These are phyloP conservation scores for Quercus aquifolioides DNA, from an alignment of 306 rosid species.

Conservation along the genomic window DNA sequence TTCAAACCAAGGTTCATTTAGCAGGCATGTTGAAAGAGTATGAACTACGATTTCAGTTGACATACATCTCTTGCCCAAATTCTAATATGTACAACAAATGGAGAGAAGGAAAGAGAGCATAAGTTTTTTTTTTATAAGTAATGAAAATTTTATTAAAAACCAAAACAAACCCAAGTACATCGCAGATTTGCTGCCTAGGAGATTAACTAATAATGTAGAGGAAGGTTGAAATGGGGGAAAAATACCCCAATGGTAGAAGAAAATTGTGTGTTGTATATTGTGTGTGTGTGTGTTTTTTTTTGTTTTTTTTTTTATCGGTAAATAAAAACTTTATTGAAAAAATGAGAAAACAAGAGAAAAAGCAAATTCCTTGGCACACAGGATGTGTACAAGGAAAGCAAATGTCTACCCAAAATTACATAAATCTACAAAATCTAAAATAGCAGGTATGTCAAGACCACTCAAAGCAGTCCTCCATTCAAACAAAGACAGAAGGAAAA, in stretches of 20 bases:
- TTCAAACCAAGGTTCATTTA: background rate
- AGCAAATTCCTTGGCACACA: too few relatives aligned
- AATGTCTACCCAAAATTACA: too few relatives aligned
- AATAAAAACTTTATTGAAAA: too few relatives aligned
- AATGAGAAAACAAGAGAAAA: too few relatives aligned
- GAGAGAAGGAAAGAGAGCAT: background rate
- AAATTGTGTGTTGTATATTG: background rate
- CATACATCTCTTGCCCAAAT: background rate
- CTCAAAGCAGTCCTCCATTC: too few relatives aligned
- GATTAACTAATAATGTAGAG: background rate
- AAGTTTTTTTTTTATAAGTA: too few relatives aligned
- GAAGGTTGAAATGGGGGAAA: background rate
- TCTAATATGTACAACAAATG: background rate
- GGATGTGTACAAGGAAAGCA: too few relatives aligned
- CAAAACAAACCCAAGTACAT: background rate
- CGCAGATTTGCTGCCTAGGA: background rate
- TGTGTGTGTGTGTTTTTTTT: background rate
- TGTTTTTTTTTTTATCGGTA: background rate
- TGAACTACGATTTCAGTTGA: background rate
- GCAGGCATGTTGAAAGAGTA: background rate
- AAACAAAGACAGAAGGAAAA: too few relatives aligned
- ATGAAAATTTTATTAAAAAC: too few relatives aligned
- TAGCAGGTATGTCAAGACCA: too few relatives aligned
- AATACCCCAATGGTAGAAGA: background rate
- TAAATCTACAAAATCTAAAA: too few relatives aligned